phyloP scores from a whole-genome alignment of 805 yeast genomes.

The Candida xiaguanensis region DNA sequence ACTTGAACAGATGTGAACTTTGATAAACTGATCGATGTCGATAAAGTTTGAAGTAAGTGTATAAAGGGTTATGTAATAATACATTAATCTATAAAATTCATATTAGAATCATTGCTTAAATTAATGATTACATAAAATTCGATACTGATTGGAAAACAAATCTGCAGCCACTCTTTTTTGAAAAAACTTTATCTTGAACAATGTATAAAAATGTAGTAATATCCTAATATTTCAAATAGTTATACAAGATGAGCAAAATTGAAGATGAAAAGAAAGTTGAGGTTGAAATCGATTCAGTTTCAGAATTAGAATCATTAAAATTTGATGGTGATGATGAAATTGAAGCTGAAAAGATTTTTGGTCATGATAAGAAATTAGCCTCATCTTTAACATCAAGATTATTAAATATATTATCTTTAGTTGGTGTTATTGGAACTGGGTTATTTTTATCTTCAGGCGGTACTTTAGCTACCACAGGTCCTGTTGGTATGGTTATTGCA shows the following conservation, averaged over 20 bases:
- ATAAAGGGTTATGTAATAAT: no score
- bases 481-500: conserved; percentile 46
- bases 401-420: conserved; percentile 19
- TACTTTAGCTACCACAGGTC: conserved; percentile 41
- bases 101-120: conserved; percentile 1
- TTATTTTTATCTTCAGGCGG: conserved; percentile 45
- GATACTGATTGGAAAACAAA: background rate
- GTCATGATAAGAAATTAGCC: conserved; percentile 14
- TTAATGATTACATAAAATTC: background rate
- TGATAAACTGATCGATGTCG: background rate
- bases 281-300: background rate
- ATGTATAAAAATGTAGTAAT: background rate
- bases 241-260: background rate
- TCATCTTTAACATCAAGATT: conserved; percentile 18
- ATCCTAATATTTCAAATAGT: background rate
- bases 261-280: background rate
- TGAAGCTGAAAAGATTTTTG: conserved; percentile 8
- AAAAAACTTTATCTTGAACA: background rate
- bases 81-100: no score
- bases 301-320: conserved; percentile 2
- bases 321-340: background rate
- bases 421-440: conserved; percentile 44
- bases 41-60: no score
- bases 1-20: background rate
- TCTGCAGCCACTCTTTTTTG: conserved; percentile 4